Conservation (phyloP, 768 basidiomycete species). For the Lactarius deliciosus region DNA sequence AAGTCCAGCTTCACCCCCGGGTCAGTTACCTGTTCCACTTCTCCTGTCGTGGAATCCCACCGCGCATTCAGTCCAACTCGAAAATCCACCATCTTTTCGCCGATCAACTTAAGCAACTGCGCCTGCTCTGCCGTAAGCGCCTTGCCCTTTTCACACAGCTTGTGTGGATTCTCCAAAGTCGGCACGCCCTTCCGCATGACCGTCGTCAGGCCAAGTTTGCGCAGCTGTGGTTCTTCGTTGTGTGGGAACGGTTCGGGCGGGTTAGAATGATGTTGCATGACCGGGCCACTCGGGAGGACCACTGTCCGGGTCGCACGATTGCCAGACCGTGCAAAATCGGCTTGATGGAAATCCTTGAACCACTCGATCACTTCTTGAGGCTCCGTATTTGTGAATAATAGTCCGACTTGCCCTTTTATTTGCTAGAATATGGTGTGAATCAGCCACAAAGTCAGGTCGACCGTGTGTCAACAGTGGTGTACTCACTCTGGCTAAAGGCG, state of each 20-base stretch:
- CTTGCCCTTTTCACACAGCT: constrained; percentile 82
- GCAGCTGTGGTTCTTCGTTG: constrained; percentile 94
- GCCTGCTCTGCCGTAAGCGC: constrained; percentile 82
- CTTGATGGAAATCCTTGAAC: constrained; percentile 88
- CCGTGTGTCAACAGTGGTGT: background rate
- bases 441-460: background rate
- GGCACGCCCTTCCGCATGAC: constrained; percentile 86
- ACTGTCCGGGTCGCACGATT: constrained; percentile 76
- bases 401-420: constrained; percentile 92
- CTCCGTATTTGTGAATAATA: constrained; percentile 88
- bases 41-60: constrained; percentile 69
- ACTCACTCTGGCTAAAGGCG: constrained; percentile 75
- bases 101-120: constrained; percentile 88
- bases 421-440: constrained; percentile 47
- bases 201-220: constrained; percentile 87
- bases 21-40: constrained; percentile 59
- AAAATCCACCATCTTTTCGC: constrained; percentile 86
- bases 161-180: constrained; percentile 74
- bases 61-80: constrained; percentile 65
- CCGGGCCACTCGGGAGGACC: constrained; percentile 76
- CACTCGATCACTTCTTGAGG: constrained; percentile 92
- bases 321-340: constrained; percentile 90
- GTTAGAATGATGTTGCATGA: constrained; percentile 76
- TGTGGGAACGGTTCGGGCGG: constrained; percentile 91
- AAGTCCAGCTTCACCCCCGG: constrained; percentile 38